Evolutionary conservation across 2,329 filamentous ascomycete species (phyloP).

Genomic region (Knoxdaviesia proteae): DNA sequence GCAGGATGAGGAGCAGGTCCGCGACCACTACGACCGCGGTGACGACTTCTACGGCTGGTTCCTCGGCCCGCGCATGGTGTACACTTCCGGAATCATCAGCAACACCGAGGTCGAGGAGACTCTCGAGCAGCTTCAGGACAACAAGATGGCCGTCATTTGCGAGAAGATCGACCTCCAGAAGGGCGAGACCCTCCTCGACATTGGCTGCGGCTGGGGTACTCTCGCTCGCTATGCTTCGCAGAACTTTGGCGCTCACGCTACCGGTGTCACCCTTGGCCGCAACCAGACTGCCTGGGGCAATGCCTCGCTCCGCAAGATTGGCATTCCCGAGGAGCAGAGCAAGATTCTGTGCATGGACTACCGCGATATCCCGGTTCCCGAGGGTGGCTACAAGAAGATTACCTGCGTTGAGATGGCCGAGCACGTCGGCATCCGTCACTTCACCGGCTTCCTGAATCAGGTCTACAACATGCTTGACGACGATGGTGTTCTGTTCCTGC

Average conservation of each 20-base stretch:
- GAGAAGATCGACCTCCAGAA: conserved; percentile 78
- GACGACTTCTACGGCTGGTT: conserved; percentile 99
- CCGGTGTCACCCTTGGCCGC: conserved; percentile 80
- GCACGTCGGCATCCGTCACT: conserved; percentile 88
- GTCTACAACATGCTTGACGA: conserved; percentile 92
- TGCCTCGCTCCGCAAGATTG: conserved; percentile 61
- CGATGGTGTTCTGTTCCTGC: conserved; percentile 87
- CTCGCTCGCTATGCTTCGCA: conserved; percentile 81
- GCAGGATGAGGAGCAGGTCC: conserved; percentile 94
- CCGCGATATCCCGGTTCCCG: conserved; percentile 53
- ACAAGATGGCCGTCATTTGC: conserved; percentile 87
- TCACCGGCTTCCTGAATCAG: conserved; percentile 62
- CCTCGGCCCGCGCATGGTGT: conserved; percentile 95
- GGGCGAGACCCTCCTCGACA: conserved; percentile 72
- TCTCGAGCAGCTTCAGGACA: conserved; percentile 90
- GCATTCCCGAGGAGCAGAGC: conserved; percentile 72
- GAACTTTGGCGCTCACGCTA: conserved; percentile 72
- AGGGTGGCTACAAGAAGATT: conserved; percentile 54
- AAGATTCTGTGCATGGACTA: conserved; percentile 93
- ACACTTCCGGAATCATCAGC: conserved; percentile 85
- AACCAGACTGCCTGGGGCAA: conserved; percentile 98
- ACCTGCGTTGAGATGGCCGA: conserved; percentile 97
- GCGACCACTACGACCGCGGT: conserved; percentile 91
- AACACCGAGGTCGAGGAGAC: conserved; percentile 74
- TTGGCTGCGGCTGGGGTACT: conserved; percentile 96